Evolutionary conservation across 2,329 filamentous ascomycete species (phyloP).

Genomic region (Neonectria faginata): DNA sequence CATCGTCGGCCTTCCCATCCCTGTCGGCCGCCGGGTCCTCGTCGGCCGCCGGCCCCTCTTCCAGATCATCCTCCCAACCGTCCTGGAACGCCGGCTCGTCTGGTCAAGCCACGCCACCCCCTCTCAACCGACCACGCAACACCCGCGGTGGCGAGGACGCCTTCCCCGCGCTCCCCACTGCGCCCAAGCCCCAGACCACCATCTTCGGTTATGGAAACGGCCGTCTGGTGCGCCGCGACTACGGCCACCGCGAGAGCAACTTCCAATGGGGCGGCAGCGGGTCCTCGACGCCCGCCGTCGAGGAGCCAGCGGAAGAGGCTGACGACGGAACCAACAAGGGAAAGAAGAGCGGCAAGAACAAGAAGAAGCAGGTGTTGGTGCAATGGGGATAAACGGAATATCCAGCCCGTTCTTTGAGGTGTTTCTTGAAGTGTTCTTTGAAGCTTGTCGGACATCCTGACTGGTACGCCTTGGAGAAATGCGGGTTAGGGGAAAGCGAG

Average conservation of each 20-base stretch:
- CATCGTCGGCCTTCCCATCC: conserved; percentile 58
- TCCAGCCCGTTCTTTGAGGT: too few relatives aligned
- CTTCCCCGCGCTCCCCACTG: conserved; percentile 86
- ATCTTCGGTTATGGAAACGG: conserved; percentile 71
- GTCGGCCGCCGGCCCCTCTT: conserved; percentile 43
- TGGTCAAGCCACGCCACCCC: conserved; percentile 47
- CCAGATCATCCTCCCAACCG: conserved; percentile 46
- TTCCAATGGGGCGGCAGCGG: conserved; percentile 63
- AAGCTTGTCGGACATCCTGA: neutral
- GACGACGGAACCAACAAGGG: conserved; percentile 54
- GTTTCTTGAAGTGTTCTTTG: too few relatives aligned
- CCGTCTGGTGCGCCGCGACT: conserved; percentile 65
- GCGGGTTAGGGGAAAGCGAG: neutral
- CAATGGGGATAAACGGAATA: conserved; percentile 64
- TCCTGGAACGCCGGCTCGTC: conserved; percentile 46
- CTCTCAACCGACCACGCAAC: conserved; percentile 32
- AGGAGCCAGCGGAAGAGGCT: conserved; percentile 42
- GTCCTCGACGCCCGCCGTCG: conserved; percentile 41
- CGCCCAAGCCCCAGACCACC: conserved; percentile 74
- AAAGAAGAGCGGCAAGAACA: conserved; percentile 70
- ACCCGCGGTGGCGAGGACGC: conserved; percentile 63
- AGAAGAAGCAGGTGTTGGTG: conserved; percentile 70
- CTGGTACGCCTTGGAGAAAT: neutral
- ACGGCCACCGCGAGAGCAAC: conserved; percentile 60
- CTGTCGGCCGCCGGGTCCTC: conserved; percentile 48